Evolutionary conservation across 805 yeast species (phyloP), one percentile per base, ranked within the genome.

Genomic region (Wickerhamiella occidentalis): DNA sequence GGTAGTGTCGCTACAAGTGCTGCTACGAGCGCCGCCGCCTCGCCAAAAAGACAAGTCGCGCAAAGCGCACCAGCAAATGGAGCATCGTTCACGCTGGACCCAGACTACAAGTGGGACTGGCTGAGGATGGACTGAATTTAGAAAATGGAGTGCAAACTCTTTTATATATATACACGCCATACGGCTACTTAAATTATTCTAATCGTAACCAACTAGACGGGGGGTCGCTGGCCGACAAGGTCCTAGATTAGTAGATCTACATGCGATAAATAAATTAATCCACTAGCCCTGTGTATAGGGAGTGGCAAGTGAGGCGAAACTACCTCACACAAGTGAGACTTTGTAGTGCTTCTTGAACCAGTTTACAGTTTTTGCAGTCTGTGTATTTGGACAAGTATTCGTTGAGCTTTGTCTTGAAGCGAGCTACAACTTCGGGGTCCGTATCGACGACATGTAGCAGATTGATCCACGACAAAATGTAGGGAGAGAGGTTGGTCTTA

Each of bases 381-480:
- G 22, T 36, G 58, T 65, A 17, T 60, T 62, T 7, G 40, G 23
- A 21, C 40, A 50, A 29, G 54, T 61, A 52, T 42, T 55, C 54
- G 13, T 61, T 58, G 17, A 65, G 61, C 15, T 63, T 54, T 9
- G 60, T 58, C 35, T 67, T 55, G 18, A 73, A 60, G 13, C 62
- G 58, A 2, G 57, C 50, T 1, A 71, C 51, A 17, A 63, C 55
- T 1, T 52, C 53, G 2, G 45, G 50, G 40, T 66, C 68, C 55
- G 70, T 57, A 33, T 64, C 66, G 12, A 72, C 59, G 4, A 66
- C 67, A 25, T 64, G 64, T 35, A 73, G 68, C 49, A 83, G 69
- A 57, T 81, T 81, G 54, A 82, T 62, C 61, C 73, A 78, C 3
- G 80, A 74, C 37, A 79, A 64, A 7, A 82, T 61, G 40, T 35